Conservation (phyloP, 179 eudicot genomes). For the Carnegiea gigantea region DNA sequence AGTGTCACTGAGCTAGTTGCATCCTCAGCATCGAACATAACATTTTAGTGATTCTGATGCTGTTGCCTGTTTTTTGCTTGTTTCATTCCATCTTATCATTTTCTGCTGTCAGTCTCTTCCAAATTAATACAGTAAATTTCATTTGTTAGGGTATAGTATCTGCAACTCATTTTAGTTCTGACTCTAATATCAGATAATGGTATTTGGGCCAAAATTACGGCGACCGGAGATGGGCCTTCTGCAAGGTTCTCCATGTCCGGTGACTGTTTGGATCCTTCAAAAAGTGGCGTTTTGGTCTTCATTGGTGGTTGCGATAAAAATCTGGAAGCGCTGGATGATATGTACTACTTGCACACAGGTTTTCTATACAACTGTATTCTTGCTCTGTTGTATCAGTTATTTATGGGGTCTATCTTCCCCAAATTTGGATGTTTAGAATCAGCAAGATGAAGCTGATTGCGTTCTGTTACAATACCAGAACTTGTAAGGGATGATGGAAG, state of each 20-base stretch:
- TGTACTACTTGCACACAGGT: slow-evolving; percentile 92
- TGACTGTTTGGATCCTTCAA: slow-evolving; percentile 78
- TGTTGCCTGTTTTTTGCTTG: too few species aligned
- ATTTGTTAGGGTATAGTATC: neutral
- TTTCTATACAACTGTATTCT: neutral
- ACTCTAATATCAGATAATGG: slow-evolving; percentile 50
- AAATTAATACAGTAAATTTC: neutral
- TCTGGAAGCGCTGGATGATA: slow-evolving; percentile 87
- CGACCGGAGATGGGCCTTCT: slow-evolving; percentile 81
- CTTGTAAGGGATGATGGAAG: slow-evolving; percentile 51
- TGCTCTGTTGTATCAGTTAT: slow-evolving; percentile 5
- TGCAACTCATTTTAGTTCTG: slow-evolving; percentile 13
- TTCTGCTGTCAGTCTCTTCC: neutral
- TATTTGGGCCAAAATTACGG: slow-evolving; percentile 62
- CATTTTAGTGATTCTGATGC: too few species aligned
- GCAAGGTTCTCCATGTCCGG: slow-evolving; percentile 95
- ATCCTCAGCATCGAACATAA: too few species aligned
- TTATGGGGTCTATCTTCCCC: neutral
- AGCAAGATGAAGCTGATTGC: slow-evolving; percentile 17
- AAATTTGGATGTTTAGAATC: slow-evolving; percentile 6
- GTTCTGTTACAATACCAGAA: slow-evolving; percentile 38
- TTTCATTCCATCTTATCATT: neutral
- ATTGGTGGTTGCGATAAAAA: slow-evolving; percentile 86
- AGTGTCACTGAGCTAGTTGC: too few species aligned
- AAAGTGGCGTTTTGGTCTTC: slow-evolving; percentile 65